These are phyloP conservation scores for Hemisphaericaspora xylofermentans DNA, from an alignment of 1,139 yeast species.

Conservation along the genomic window DNA sequence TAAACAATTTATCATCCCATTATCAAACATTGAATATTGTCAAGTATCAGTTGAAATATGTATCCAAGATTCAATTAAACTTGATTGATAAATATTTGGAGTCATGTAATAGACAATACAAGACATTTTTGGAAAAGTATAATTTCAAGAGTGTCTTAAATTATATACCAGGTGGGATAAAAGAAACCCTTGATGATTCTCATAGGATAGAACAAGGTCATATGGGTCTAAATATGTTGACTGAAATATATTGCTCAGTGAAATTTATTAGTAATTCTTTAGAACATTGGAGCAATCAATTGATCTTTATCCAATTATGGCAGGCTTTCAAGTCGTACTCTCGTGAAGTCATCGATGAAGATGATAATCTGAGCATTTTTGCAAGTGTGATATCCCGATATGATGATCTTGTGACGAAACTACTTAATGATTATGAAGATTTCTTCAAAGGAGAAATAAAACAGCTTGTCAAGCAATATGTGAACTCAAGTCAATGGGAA, in stretches of 20 bases:
- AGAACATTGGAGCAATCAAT: conserved; percentile 63
- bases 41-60: conserved; percentile 65
- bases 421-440: conserved; percentile 38
- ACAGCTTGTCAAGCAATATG: conserved; percentile 51
- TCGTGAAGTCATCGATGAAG: conserved; percentile 13
- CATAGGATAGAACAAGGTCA: conserved; percentile 17
- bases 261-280: conserved; percentile 52
- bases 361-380: conserved; percentile 46
- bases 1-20: conserved; percentile 67
- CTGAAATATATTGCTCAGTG: conserved; percentile 62
- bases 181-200: conserved; percentile 9
- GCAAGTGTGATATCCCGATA: conserved; percentile 53
- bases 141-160: conserved; percentile 35
- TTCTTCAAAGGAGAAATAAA: conserved; percentile 54
- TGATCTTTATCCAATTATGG: conserved; percentile 66
- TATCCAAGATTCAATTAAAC: conserved; percentile 67
- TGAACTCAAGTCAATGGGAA: conserved; percentile 42
- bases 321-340: conserved; percentile 32
- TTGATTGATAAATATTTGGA: conserved; percentile 61
- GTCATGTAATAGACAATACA: conserved; percentile 45
- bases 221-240: conserved; percentile 52
- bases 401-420: conserved; percentile 34
- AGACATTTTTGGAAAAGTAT: conserved; percentile 47
- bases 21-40: conserved; percentile 57
- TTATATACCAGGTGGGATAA: conserved; percentile 38